phyloP scores from a whole-genome alignment of 805 yeast species.

The Yamadazyma paraphyllophila region DNA sequence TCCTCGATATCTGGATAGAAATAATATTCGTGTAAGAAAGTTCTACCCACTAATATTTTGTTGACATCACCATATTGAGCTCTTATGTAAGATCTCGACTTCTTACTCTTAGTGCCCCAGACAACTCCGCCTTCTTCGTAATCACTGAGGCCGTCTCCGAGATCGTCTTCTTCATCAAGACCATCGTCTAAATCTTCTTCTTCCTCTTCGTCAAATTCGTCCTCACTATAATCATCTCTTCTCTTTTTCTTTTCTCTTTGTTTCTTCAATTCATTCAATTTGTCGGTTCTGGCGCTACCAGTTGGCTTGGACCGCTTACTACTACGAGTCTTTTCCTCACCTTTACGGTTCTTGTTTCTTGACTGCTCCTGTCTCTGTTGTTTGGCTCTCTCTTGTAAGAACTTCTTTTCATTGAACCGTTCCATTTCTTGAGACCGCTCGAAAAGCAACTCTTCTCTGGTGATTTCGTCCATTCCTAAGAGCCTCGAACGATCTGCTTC shows the following conservation, averaged over 20 bases:
- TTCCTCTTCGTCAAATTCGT: conserved; percentile 35
- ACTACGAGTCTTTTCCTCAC: conserved; percentile 32
- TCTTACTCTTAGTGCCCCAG: conserved; percentile 29
- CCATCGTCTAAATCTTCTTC: conserved; percentile 44
- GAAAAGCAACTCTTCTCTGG: conserved; percentile 85
- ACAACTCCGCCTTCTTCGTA: conserved; percentile 33
- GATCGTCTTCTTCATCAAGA: conserved; percentile 43
- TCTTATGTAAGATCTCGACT: conserved; percentile 18
- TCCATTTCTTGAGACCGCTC: conserved; percentile 94
- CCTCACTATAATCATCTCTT: conserved; percentile 34
- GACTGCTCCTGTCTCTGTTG: conserved; percentile 36
- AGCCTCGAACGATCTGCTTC: conserved; percentile 67
- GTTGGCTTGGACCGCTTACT: conserved; percentile 32
- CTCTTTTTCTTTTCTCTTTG: conserved; percentile 65
- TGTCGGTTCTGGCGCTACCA: conserved; percentile 44
- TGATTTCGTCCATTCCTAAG: conserved; percentile 82
- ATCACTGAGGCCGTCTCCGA: conserved; percentile 27
- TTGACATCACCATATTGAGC: conserved; percentile 67
- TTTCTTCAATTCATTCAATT: conserved; percentile 69
- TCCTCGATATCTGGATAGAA: conserved; percentile 80
- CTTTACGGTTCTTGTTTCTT: conserved; percentile 7
- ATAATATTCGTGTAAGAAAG: conserved; percentile 69
- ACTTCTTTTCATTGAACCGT: conserved; percentile 77
- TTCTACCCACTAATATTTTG: conserved; percentile 71
- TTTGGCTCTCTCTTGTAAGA: conserved; percentile 78